A percentile compares a stretch with the other conserved stretches of the same genome.
phyloP scores from a whole-genome alignment of 1,284 basidiomycete species.

The Calocybe gambosa region DNA sequence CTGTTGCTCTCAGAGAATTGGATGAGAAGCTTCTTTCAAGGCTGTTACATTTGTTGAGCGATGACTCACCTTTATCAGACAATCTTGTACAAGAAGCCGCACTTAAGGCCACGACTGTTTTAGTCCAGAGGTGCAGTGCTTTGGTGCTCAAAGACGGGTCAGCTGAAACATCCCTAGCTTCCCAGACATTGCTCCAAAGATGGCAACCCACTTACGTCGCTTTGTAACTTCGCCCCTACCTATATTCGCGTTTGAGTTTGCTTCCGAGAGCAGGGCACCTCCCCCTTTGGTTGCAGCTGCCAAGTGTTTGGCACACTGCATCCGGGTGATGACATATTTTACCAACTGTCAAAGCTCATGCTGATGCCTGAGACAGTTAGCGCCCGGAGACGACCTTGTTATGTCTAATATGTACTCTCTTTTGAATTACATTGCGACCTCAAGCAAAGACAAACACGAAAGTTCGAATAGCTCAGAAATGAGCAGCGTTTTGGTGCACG shows the following conservation, averaged over 20 bases:
- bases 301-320: conserved; percentile 85
- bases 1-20: conserved; percentile 64
- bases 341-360: neutral
- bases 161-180: conserved; percentile 46
- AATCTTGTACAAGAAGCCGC: conserved; percentile 82
- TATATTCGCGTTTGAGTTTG: conserved; percentile 84
- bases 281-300: conserved; percentile 81
- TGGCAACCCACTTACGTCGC: conserved; percentile 79
- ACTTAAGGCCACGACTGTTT: conserved; percentile 71
- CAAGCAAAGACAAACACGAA: conserved; percentile 69
- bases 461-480: conserved; percentile 35
- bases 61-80: conserved; percentile 76
- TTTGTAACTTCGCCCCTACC: conserved; percentile 87
- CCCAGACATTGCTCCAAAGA: conserved; percentile 68
- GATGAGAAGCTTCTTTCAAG: conserved; percentile 68
- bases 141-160: neutral
- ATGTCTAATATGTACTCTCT: conserved; percentile 96
- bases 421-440: conserved; percentile 83
- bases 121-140: conserved; percentile 67
- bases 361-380: conserved; percentile 44
- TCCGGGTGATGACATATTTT: conserved; percentile 52
- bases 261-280: conserved; percentile 64
- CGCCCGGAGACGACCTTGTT: conserved; percentile 85
- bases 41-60: conserved; percentile 74
- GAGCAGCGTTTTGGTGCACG: conserved; percentile 36